Evolutionary conservation across 495 filamentous ascomycete genomes (phyloP), one percentile per base, ranked within the genome.

Genomic region (Aspergillus panamensis): DNA sequence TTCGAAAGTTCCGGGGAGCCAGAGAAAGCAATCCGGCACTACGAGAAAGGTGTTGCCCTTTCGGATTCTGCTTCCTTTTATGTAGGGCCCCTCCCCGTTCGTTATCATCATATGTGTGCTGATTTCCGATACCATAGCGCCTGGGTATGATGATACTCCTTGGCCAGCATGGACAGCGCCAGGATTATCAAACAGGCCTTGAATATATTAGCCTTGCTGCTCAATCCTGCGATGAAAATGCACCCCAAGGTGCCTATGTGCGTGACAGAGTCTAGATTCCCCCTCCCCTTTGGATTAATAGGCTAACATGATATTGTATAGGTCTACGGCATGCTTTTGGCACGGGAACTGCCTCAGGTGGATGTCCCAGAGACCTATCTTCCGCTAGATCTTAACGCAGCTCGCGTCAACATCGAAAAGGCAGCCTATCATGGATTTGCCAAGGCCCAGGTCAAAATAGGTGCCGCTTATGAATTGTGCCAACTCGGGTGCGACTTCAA

Each of bases 391-490:
- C 75, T 90, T 31, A 80, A 83, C 20, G 76, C 80, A n/a, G 87
- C 95, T 21, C 82, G 88, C 50, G 79, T 88, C 66, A 93, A 96
- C 69, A 92, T 98, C 53, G 95, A 98, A 73, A 96, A 96, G 75
- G 91, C 94, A 17, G 94, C 94, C 8, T 97, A 94, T 68, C 85
- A 97, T 51, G 91, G 94, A 51, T 97, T 98, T 72, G 87, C 93
- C 49, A 97, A 97, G 71, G 95, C 95, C 3, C 94, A 98, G 73
- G 80, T 95, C 19, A 98, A 97, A 77, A 97, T 97, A 89, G 94
- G 91, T 30, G 86, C 90, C 57, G 92, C 93, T 8, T 97, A 96
- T 75, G 94, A 98, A 73, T 77, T 98, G 13, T 93, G 92, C 68
- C 87, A 91, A 65, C 79, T 98, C 8, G 89, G 90, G 20, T 97